Percentiles rank a stretch among this genome's conserved stretches.
These are phyloP conservation scores for Aspergillus ibericus DNA, from an alignment of 2,329 filamentous ascomycete genomes.

Conservation along the genomic window DNA sequence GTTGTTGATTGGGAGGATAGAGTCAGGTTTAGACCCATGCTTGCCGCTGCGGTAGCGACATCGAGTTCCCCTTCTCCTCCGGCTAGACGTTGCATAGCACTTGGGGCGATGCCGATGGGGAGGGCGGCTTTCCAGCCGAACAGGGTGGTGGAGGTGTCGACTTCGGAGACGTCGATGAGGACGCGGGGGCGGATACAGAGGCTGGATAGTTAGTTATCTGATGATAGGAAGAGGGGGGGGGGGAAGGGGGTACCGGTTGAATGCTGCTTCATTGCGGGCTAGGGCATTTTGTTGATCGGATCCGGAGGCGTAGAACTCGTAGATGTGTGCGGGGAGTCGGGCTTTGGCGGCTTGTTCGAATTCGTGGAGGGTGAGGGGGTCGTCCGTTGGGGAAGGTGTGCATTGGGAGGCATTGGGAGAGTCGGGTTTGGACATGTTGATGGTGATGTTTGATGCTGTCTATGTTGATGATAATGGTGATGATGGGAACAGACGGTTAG, in stretches of 20 bases:
- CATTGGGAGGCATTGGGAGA: too few species aligned
- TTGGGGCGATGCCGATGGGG: not conserved
- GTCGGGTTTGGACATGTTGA: too few species aligned
- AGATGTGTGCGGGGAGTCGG: not conserved
- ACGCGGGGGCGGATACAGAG: not conserved
- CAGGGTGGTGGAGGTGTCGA: not conserved
- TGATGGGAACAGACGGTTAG: too few species aligned
- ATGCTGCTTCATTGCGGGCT: not conserved
- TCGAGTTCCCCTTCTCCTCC: not conserved
- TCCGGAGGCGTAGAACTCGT: not conserved
- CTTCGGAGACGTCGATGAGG: not conserved
- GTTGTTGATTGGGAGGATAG: not conserved
- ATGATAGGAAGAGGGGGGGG: not conserved
- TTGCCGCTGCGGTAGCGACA: not conserved
- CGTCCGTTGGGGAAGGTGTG: too few species aligned
- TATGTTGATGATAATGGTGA: too few species aligned
- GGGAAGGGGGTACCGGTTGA: not conserved
- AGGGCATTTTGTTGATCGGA: not conserved
- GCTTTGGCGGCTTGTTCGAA: not conserved
- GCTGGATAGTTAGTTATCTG: not conserved
- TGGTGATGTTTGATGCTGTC: too few species aligned
- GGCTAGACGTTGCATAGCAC: not conserved
- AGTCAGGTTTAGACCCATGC: not conserved
- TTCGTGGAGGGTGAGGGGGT: not conserved
- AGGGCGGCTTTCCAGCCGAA: not conserved